Base-by-base conservation (phyloP, 2,329 filamentous ascomycete genomes). In the Pseudogymnoascus sp. region DNA sequence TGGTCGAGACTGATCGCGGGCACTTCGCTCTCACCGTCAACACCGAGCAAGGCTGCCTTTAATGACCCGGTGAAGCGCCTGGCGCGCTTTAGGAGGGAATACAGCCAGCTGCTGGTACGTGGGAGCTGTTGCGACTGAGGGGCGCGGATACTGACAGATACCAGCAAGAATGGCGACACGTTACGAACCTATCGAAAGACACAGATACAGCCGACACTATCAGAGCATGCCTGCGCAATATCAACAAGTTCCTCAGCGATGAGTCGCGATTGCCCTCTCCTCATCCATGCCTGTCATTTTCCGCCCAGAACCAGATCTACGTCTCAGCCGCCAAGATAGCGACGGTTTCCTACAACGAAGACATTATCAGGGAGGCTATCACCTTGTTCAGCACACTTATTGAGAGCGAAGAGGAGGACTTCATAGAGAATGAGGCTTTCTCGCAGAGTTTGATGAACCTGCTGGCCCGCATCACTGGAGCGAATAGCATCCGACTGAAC, bases 351-450 rank as follows among this genome's bases (percentile, higher is more conserved):
- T 88, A 91, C 73, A 90, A 96, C 74, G 89, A 96, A 70, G 88
- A 86, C 71, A 88, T 97, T 71, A 88, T 97, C 68, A 87, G 88
- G 67, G 90, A 93, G 71, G 89, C 90, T 25, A 89, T 96, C 38
- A 80, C 88, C 41, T 87, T 97, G 72, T 97, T 97, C 75, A 91
- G 91, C 63, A 92, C 91, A 14, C 82, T 99, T 66, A 90, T 97
- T 70, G 95, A 99, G 76, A 95, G 92, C 74, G 95, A 97, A 75
- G 93, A 97, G 76, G 95, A 97, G 73, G 91, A 92, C 37, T 96
- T 97, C 71, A 85, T 97, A 58, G 90, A 96, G 71, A 96, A 90
- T 71, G 84, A 88, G 33, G 82, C 85, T 62, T 99, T 99, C 73
- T 91, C 95, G 2, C 85, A 88, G 63, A 93, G 91, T 70, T 76